Percentiles rank a stretch among this genome's conserved stretches.
Conservation (phyloP, 2,329 filamentous ascomycete genomes). For the Colletotrichum sp. region DNA sequence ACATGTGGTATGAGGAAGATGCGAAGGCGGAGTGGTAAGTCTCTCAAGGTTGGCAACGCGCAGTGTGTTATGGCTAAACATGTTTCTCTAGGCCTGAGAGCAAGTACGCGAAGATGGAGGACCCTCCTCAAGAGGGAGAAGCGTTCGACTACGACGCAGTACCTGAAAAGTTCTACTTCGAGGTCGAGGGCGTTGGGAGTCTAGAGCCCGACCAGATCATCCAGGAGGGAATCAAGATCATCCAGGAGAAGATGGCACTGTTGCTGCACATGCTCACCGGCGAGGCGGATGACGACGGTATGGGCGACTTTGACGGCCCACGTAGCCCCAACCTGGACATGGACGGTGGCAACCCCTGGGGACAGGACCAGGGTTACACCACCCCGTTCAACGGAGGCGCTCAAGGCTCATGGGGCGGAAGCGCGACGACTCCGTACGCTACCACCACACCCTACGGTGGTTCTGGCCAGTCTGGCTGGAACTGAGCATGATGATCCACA, state of each 20-base stretch:
- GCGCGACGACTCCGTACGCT: slow-evolving; percentile 50
- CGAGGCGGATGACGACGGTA: slow-evolving; percentile 59
- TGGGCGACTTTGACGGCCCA: slow-evolving; percentile 67
- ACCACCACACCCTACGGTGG: slow-evolving; percentile 51
- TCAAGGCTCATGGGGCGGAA: slow-evolving; percentile 70
- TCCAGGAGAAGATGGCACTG: slow-evolving; percentile 88
- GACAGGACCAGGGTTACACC: slow-evolving; percentile 67
- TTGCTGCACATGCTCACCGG: slow-evolving; percentile 70
- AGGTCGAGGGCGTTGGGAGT: slow-evolving; percentile 87
- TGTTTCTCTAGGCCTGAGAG: slow-evolving; percentile 71
- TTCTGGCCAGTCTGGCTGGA: slow-evolving; percentile 57
- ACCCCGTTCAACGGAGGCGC: slow-evolving; percentile 68
- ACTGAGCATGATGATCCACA: slow-evolving; percentile 30
- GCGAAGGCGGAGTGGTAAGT: slow-evolving; percentile 82
- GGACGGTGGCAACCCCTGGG: slow-evolving; percentile 60
- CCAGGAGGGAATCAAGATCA: slow-evolving; percentile 82
- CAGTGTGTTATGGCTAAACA: slow-evolving; percentile 22
- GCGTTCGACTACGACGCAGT: slow-evolving; percentile 90
- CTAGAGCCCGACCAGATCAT: slow-evolving; percentile 91
- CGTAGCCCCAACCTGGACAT: slow-evolving; percentile 70
- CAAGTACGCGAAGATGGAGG: slow-evolving; percentile 80
- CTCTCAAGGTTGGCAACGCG: background rate
- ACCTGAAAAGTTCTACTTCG: slow-evolving; percentile 87
- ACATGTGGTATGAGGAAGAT: slow-evolving; percentile 94
- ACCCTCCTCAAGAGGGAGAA: slow-evolving; percentile 80